phyloP scores from a whole-genome alignment of 2,329 filamentous ascomycete genomes.

The Microcera coccophila region DNA sequence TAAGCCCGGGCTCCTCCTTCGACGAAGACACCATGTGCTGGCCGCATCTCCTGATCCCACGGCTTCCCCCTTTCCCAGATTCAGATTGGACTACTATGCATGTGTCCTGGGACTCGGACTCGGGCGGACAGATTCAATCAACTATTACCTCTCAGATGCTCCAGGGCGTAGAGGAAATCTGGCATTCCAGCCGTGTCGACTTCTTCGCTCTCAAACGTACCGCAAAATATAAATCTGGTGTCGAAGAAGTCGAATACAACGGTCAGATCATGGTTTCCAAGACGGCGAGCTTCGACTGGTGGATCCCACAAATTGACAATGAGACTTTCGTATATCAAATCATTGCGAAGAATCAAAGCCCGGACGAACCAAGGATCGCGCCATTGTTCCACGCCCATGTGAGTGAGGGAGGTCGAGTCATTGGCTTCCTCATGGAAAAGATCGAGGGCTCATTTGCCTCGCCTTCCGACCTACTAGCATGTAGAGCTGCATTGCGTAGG shows the following conservation, averaged over 20 bases:
- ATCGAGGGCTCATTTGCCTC: slow-evolving; percentile 14
- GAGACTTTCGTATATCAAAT: slow-evolving; percentile 2
- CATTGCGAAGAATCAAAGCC: not conserved
- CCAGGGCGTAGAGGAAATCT: slow-evolving; percentile 2
- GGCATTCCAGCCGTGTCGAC: slow-evolving; percentile 8
- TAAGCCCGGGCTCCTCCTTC: too few relatives aligned
- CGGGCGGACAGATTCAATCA: too few relatives aligned
- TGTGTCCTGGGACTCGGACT: too few relatives aligned
- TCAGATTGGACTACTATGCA: too few relatives aligned
- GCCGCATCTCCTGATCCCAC: too few relatives aligned
- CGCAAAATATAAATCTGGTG: slow-evolving; percentile 1
- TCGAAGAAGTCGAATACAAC: slow-evolving; percentile 7
- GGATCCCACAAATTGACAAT: too few relatives aligned
- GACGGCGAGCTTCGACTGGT: slow-evolving; percentile 6
- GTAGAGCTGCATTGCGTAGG: slow-evolving; percentile 16
- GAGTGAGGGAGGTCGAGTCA: slow-evolving; percentile 16
- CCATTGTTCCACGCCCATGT: slow-evolving; percentile 19
- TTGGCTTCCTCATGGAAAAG: slow-evolving; percentile 24
- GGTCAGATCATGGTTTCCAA: slow-evolving; percentile 2
- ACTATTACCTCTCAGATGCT: too few relatives aligned
- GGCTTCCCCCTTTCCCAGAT: too few relatives aligned
- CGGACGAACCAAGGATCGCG: not conserved
- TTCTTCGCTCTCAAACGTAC: slow-evolving; percentile 5
- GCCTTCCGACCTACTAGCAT: slow-evolving; percentile 16
- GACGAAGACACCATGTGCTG: too few relatives aligned